Conservation (phyloP, 31 red algal species). For the Endocladia muricata region DNA sequence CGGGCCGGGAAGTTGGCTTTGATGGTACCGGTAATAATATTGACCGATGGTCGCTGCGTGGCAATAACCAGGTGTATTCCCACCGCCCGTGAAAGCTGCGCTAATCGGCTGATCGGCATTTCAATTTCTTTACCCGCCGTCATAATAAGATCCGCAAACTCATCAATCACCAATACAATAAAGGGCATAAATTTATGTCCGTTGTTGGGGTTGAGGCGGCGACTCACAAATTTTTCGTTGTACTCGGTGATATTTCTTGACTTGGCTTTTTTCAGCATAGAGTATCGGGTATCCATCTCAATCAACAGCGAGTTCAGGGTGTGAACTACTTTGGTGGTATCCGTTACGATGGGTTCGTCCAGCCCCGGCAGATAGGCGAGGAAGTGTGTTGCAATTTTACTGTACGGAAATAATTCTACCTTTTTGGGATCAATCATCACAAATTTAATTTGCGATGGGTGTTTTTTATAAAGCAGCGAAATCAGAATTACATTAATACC, state of each 20-base stretch:
- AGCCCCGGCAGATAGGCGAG: too few species aligned
- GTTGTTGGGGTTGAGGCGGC: background rate
- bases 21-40: conserved; percentile 3
- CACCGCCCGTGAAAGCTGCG: background rate
- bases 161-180: conserved; percentile 3
- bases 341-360: conserved; percentile 6
- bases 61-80: conserved; percentile 1
- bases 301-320: conserved; percentile 3
- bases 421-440: conserved; percentile 33
- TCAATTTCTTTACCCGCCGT: background rate
- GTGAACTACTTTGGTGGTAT: background rate
- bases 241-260: background rate
- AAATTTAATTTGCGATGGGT: conserved; percentile 1
- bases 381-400: too few species aligned
- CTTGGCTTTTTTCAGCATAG: background rate
- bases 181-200: background rate
- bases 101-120: background rate
- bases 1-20: conserved; percentile 1
- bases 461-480: background rate
- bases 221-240: background rate
- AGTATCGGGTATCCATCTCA: conserved; percentile 32
- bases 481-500: conserved; percentile 21
- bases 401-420: conserved; percentile 16
- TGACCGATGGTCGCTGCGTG: background rate
- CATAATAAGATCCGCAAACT: conserved; percentile 7